These are phyloP conservation scores for Ramalina intermedia DNA, from an alignment of 495 filamentous ascomycete species.

Conservation along the genomic window DNA sequence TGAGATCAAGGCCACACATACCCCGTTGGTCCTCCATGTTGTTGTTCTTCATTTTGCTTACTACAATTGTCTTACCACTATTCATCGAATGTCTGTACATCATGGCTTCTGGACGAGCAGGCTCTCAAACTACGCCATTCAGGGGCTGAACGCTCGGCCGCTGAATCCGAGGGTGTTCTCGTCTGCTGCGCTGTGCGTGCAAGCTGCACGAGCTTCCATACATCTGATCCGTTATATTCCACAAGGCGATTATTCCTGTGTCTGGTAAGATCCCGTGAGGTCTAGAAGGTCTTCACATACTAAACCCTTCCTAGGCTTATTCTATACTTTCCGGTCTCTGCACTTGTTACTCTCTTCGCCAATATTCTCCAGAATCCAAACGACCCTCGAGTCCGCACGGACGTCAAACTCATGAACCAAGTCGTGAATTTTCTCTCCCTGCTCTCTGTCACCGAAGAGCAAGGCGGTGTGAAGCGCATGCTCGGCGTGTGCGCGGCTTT, in stretches of 20 bases:
- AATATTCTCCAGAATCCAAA: constrained; percentile 95
- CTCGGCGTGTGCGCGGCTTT: constrained; percentile 86
- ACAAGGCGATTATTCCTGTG: constrained; percentile 84
- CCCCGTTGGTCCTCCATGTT: constrained; percentile 79
- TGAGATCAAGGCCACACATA: constrained; percentile 82
- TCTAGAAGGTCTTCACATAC: not conserved
- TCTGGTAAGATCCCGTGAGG: constrained; percentile 55
- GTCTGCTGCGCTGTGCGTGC: constrained; percentile 84
- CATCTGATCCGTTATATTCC: constrained; percentile 91
- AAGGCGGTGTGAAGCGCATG: constrained; percentile 83
- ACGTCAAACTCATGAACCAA: constrained; percentile 78
- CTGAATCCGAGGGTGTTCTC: constrained; percentile 89
- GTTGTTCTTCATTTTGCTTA: constrained; percentile 91
- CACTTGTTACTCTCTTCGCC: constrained; percentile 88
- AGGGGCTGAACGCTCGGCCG: constrained; percentile 77
- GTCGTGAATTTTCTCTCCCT: constrained; percentile 82
- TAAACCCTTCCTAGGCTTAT: constrained; percentile 52
- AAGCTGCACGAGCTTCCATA: constrained; percentile 83
- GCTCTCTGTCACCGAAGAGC: constrained; percentile 61
- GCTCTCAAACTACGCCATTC: constrained; percentile 86
- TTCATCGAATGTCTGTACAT: constrained; percentile 96
- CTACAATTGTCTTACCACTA: constrained; percentile 94
- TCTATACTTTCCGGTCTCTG: constrained; percentile 92
- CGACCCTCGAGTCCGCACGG: constrained; percentile 73
- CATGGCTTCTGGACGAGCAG: constrained; percentile 97